Evolutionary conservation across 176 grass and related monocot species (phyloP).

Genomic region (Avena atlantica): DNA sequence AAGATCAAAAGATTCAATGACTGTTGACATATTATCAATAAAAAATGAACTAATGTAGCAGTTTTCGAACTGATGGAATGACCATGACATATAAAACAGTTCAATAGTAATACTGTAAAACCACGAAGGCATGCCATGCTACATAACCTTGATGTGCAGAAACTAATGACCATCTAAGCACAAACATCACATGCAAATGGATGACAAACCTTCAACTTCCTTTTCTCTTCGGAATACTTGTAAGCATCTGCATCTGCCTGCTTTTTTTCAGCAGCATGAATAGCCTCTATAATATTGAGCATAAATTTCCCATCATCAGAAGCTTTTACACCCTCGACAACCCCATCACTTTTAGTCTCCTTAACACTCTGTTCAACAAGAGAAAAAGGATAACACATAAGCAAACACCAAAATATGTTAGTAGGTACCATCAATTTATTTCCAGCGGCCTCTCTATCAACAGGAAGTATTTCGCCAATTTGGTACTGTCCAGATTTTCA

Average conservation of each 20-base stretch:
- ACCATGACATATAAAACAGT: background rate
- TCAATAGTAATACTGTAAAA: slow-evolving; percentile 27
- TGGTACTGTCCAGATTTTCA: background rate
- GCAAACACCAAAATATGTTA: slow-evolving; percentile 22
- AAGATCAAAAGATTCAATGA: slow-evolving; percentile 14
- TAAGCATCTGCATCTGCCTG: slow-evolving; percentile 93
- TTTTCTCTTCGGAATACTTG: slow-evolving; percentile 97
- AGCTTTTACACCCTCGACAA: slow-evolving; percentile 37
- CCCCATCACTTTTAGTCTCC: slow-evolving; percentile 46
- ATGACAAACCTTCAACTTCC: slow-evolving; percentile 78
- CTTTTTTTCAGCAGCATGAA: slow-evolving; percentile 89
- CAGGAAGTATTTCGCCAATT: background rate
- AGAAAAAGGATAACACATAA: slow-evolving; percentile 24
- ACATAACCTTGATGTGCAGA: background rate
- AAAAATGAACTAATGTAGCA: background rate
- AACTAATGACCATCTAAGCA: slow-evolving; percentile 30
- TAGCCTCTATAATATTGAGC: slow-evolving; percentile 89
- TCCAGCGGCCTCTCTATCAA: slow-evolving; percentile 6
- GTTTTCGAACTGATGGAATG: background rate
- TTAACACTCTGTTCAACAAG: slow-evolving; percentile 40
- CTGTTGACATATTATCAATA: slow-evolving; percentile 7
- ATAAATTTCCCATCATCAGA: slow-evolving; percentile 72
- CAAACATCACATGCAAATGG: slow-evolving; percentile 32
- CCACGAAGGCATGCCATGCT: slow-evolving; percentile 14
- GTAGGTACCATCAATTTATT: slow-evolving; percentile 18